Percentiles rank a stretch among this genome's conserved stretches.
Conservation (phyloP, 768 basidiomycete species). For the Kwoniella botswanensis region DNA sequence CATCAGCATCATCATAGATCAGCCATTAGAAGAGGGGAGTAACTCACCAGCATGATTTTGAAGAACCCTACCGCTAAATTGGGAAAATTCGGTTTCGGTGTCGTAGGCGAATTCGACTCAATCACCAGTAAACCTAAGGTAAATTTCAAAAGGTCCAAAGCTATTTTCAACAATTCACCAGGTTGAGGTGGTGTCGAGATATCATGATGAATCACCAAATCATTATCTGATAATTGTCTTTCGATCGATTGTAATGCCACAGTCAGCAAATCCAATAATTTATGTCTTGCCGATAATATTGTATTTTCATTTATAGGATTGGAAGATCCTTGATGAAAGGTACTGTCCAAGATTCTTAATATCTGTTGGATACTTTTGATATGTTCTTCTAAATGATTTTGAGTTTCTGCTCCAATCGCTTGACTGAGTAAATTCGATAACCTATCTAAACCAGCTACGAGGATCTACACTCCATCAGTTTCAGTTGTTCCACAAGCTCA, state of each 20-base stretch:
- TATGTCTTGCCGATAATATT: constrained; percentile 35
- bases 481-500: not conserved
- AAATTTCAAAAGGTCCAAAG: constrained; percentile 38
- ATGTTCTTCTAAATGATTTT: constrained; percentile 18
- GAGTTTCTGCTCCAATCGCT: constrained; percentile 40
- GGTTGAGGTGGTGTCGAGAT: constrained; percentile 27
- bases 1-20: not conserved
- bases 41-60: constrained; percentile 39
- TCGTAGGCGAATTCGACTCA: constrained; percentile 21
- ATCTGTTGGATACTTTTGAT: constrained; percentile 37
- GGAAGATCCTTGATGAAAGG: constrained; percentile 4
- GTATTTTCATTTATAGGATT: constrained; percentile 13
- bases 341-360: constrained; percentile 36
- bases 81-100: constrained; percentile 43
- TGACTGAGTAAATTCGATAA: constrained; percentile 33
- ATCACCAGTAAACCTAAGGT: constrained; percentile 29
- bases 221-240: constrained; percentile 24
- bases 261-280: constrained; percentile 36
- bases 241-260: constrained; percentile 38
- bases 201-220: constrained; percentile 24
- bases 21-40: not conserved
- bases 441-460: constrained; percentile 48
- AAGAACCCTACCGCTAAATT: constrained; percentile 33
- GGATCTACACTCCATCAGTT: constrained; percentile 24
- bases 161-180: constrained; percentile 28